Base-by-base conservation (phyloP, 129 eudicot genomes). In the Centrapalus pauciflorus region DNA sequence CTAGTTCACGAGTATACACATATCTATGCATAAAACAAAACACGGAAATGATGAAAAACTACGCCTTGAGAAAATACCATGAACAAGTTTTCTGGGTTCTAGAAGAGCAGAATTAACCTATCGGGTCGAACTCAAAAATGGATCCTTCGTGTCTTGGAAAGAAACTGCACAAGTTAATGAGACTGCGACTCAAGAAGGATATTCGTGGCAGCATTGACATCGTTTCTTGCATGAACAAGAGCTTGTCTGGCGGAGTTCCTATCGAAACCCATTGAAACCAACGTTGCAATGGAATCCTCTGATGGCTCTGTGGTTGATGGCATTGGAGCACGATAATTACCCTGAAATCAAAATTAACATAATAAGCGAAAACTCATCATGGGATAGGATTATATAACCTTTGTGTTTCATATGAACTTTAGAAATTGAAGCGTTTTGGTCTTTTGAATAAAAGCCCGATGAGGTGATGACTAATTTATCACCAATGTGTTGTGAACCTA, bases 221-320 rank as follows among this genome's bases (percentile, higher is more conserved):
- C 96, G 37, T 92, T 92, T 81, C 96, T 83, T 20, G 98, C 91
- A 23, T 77, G 96, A 51, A 85, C 71, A 64, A 92, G 98, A 19
- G 98, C 98, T 78, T 92, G 98, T 72, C 96, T 85, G 3, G 98
- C 98, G 0, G 91, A 79, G 65, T 75, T 82, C 70, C 90, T 75
- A n/a, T 88, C 98, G 48, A 92, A 92, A n/a, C 98, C 98, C 98
- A 92, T 92, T 43, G 98, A 85, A 61, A 92, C 95, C 10, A 92
- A 79, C 9, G 83, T 92, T 4, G 90, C 79, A 25, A 92, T 74
- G 1, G 87, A 85, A 52, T 88, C 96, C 83, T 85, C 96, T 0
- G 91, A 76, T 46, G 98, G 96, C 35, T 92, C 96, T 26, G 23
- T 26, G 26, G 79, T 35, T 17, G 94, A 76, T 57, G 79, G 46